Evolutionary conservation across 169 alveolate genomes (phyloP).

Genomic region (Plasmodium falciparum): DNA sequence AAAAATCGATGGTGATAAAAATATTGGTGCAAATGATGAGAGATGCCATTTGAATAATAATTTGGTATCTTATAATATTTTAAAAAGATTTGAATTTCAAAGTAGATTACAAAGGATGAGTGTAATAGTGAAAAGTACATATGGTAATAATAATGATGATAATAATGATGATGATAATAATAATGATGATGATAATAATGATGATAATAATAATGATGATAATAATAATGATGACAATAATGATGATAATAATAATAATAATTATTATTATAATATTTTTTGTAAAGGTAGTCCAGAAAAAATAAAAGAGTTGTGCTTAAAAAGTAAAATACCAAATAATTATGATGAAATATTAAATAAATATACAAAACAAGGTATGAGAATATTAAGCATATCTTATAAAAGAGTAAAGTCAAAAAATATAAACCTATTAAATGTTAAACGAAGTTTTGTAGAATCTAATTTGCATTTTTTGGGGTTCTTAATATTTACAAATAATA

Average conservation of each 20-base stretch:
- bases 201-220: no score
- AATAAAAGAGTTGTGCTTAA: conserved; percentile 1
- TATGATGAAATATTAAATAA: conserved; percentile 3
- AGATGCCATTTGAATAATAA: no score
- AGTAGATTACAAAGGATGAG: conserved; percentile 2
- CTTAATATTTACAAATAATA: conserved; percentile 77
- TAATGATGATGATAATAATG: no score
- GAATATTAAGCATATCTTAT: background rate
- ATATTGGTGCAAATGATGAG: no score
- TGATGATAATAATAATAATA: no score
- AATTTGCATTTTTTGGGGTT: conserved; percentile 77
- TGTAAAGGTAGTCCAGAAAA: conserved; percentile 8
- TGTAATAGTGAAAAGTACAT: background rate
- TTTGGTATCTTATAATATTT: background rate
- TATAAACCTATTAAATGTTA: background rate
- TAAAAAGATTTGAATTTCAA: background rate
- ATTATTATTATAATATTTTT: background rate
- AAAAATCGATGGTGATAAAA: background rate
- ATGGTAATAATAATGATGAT: no score
- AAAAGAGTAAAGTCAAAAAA: background rate
- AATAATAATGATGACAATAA: no score
- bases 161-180: no score
- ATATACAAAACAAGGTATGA: conserved; percentile 7
- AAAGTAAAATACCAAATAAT: background rate
- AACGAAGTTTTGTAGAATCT: conserved; percentile 76